Conservation (phyloP, 768 basidiomycete species). For the Dentipellis fragilis region DNA sequence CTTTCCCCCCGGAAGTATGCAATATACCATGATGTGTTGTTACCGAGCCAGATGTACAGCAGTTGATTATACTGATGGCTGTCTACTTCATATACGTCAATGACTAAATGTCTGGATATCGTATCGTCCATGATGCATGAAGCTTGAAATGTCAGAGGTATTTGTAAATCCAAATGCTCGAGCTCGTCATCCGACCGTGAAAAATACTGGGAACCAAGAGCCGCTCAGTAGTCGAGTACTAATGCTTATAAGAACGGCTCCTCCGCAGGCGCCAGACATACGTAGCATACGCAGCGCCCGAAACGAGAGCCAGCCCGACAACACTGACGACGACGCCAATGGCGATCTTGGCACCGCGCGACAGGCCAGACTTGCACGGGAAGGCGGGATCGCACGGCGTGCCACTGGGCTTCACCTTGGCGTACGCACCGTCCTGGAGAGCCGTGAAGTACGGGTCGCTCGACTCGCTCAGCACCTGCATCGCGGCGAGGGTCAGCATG, state of each 20-base stretch:
- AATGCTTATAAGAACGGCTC: slow-evolving; percentile 2
- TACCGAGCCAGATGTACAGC: too few species aligned
- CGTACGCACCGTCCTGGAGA: slow-evolving; percentile 59
- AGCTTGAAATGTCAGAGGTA: too few species aligned
- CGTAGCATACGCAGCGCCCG: slow-evolving; percentile 18
- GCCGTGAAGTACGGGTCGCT: slow-evolving; percentile 73
- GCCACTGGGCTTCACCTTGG: slow-evolving; percentile 49
- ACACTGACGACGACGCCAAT: slow-evolving; percentile 58
- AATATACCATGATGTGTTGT: too few species aligned
- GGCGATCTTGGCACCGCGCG: slow-evolving; percentile 52
- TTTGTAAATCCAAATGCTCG: too few species aligned
- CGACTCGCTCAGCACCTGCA: slow-evolving; percentile 56
- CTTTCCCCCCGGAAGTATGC: too few species aligned
- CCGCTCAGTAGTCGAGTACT: background rate
- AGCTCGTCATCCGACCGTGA: too few species aligned
- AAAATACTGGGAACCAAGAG: too few species aligned
- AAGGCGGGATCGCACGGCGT: slow-evolving; percentile 74
- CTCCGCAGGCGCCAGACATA: slow-evolving; percentile 14
- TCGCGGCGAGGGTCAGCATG: slow-evolving; percentile 76
- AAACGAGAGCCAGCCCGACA: slow-evolving; percentile 49
- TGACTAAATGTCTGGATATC: too few species aligned
- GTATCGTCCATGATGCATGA: too few species aligned
- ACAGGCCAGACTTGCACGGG: slow-evolving; percentile 39
- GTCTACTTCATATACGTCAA: too few species aligned
- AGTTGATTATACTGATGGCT: too few species aligned